Percentiles rank a stretch among this genome's conserved stretches.
These are phyloP conservation scores for Kondoa subrosea DNA, from an alignment of 768 basidiomycete species.

Conservation along the genomic window DNA sequence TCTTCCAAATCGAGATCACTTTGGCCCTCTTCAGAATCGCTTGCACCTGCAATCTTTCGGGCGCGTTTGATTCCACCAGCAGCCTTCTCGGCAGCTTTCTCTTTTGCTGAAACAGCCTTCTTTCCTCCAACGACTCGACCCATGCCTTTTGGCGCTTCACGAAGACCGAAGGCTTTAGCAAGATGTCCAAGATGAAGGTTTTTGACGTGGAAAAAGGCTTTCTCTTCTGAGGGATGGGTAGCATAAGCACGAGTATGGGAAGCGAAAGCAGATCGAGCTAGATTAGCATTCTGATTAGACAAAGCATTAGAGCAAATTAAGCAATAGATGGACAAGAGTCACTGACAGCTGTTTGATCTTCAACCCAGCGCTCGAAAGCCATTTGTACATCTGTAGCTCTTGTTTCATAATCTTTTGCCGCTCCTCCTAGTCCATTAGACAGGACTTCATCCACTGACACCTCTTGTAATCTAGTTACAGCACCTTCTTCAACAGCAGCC, in stretches of 20 bases:
- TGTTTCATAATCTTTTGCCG: constrained; percentile 56
- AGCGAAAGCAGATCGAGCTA: constrained; percentile 69
- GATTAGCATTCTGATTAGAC: constrained; percentile 46
- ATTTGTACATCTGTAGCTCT: constrained; percentile 92
- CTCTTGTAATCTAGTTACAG: constrained; percentile 38
- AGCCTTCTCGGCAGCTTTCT: background rate
- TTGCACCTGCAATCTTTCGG: background rate
- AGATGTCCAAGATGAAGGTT: constrained; percentile 82
- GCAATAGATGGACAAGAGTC: background rate
- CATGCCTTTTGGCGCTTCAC: constrained; percentile 51
- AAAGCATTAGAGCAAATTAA: constrained; percentile 14
- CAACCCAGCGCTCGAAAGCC: constrained; percentile 84
- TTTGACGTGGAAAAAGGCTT: constrained; percentile 88
- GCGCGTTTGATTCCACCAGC: background rate
- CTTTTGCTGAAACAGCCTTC: background rate
- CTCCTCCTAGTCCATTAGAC: constrained; percentile 68
- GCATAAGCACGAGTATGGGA: constrained; percentile 94
- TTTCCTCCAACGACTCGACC: constrained; percentile 6
- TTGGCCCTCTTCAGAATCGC: background rate
- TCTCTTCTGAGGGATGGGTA: constrained; percentile 87
- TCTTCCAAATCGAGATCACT: background rate
- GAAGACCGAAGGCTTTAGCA: constrained; percentile 76
- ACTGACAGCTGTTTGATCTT: constrained; percentile 52
- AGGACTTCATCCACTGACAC: constrained; percentile 56
- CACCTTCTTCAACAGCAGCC: constrained; percentile 30